Evolutionary conservation across 306 rosid genomes (phyloP), one percentile per base, ranked within the genome.

Genomic region (Lotus japonicus): DNA sequence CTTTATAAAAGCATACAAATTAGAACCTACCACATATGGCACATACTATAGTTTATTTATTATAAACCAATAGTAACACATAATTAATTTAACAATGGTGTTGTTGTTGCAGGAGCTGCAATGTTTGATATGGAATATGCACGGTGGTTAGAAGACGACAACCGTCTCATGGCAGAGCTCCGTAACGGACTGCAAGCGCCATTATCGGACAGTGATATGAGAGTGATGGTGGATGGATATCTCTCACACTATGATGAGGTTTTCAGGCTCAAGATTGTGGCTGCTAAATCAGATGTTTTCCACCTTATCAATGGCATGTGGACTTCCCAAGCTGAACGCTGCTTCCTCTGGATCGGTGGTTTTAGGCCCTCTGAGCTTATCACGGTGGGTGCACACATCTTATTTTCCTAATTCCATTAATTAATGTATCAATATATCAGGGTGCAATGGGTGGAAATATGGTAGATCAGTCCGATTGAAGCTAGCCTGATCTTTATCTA

Each of bases 281-380:
- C 95, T 5, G 96, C 95, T 0, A 92, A 89, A 78, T 78, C 98
- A 2, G 98, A 92, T 23, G 98, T 89, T 7, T 87, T 92, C 28
- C 98, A 92, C 53, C 87, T 92, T 48, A 78, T 84, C 7, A 89
- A 85, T 28, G 98, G 98, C 59, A 72, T 80, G 84, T 92, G 98
- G 98, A 70, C 81, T 49, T 75, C 91, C 39, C 89, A 90, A 6
- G 97, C 94, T 7, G 98, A 92, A 80, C 97, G 97, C 5, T 92
- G 96, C 78, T 90, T 92, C 84, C 85, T 86, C 26, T 90, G 98
- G 97, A 92, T 92, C 33, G 97, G 94, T 21, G 98, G 98, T 19
- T 90, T 92, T 23, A 70, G 87, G 33, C 92, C 98, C 61, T 92
- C 98, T 5, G 95, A 92, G 0, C 87, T 92, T 52, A 90, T 92